These are phyloP conservation scores for Aechmea fasciata DNA, from an alignment of 176 grass and related monocot species.

Conservation along the genomic window DNA sequence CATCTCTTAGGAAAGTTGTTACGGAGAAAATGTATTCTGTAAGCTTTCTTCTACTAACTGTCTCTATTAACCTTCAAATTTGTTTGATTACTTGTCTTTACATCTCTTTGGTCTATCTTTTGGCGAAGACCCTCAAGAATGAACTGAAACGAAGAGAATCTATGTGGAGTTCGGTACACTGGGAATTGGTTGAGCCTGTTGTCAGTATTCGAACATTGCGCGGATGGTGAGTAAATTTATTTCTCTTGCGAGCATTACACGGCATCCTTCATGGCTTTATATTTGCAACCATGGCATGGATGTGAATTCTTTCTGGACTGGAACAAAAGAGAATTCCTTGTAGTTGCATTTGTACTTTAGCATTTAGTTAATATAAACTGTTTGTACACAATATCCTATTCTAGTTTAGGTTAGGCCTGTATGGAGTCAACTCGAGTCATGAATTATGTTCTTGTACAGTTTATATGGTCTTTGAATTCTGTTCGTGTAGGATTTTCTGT, in stretches of 20 bases:
- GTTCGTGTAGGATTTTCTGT: too few species aligned
- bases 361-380: neutral
- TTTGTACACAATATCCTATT: neutral
- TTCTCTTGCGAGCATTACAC: neutral
- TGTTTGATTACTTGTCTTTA: constrained; percentile 11
- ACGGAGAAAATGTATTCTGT: constrained; percentile 92
- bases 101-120: constrained; percentile 15
- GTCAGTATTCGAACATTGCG: constrained; percentile 72
- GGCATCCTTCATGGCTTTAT: too few species aligned
- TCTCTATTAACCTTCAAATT: constrained; percentile 9
- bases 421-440: too few species aligned
- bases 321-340: neutral
- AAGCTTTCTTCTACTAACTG: constrained; percentile 28
- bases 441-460: too few species aligned
- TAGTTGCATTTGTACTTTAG: neutral
- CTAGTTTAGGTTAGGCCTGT: too few species aligned
- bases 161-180: constrained; percentile 68
- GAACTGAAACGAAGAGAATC: constrained; percentile 80
- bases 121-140: constrained; percentile 66
- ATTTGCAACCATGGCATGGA: neutral
- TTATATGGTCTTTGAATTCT: too few species aligned
- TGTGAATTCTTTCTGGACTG: neutral
- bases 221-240: constrained; percentile 59
- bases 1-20: constrained; percentile 66
- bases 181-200: constrained; percentile 70